These are phyloP conservation scores for Selenicereus undatus DNA, from an alignment of 148 eudicot species.

Conservation along the genomic window DNA sequence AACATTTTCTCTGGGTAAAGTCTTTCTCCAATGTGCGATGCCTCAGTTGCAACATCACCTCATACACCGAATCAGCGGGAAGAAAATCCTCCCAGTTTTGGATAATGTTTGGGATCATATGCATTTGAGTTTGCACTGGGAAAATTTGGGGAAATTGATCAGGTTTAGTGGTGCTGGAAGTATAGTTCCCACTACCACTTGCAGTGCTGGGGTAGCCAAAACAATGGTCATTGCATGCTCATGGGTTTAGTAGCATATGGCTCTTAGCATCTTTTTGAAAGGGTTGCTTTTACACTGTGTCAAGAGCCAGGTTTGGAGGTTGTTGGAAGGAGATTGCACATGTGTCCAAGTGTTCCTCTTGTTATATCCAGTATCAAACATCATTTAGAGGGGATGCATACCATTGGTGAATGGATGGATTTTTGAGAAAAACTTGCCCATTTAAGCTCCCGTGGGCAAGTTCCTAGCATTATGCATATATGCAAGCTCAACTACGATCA, in stretches of 20 bases:
- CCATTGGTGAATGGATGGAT: background rate
- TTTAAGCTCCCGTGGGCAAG: no score
- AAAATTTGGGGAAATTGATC: background rate
- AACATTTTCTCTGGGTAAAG: background rate
- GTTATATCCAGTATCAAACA: background rate
- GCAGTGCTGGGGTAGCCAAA: background rate
- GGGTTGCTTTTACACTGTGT: background rate
- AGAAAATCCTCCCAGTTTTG: slow-evolving; percentile 10
- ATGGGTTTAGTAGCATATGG: background rate
- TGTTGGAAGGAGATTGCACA: background rate
- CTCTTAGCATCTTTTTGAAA: background rate
- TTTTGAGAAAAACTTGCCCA: no score
- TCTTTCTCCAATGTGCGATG: background rate
- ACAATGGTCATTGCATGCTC: background rate
- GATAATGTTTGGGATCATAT: slow-evolving; percentile 11
- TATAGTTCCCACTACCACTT: no score
- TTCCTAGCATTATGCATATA: no score
- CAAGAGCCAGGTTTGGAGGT: background rate
- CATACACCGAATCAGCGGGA: background rate
- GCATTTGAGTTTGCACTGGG: background rate
- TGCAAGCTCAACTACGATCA: no score
- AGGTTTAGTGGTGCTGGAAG: background rate
- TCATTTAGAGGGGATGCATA: background rate
- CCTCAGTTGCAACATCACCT: no score
- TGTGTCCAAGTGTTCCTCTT: background rate